A percentile compares a stretch with the other conserved stretches of the same genome.
phyloP scores from a whole-genome alignment of 768 basidiomycete species.

The Lentinus brumalis region DNA sequence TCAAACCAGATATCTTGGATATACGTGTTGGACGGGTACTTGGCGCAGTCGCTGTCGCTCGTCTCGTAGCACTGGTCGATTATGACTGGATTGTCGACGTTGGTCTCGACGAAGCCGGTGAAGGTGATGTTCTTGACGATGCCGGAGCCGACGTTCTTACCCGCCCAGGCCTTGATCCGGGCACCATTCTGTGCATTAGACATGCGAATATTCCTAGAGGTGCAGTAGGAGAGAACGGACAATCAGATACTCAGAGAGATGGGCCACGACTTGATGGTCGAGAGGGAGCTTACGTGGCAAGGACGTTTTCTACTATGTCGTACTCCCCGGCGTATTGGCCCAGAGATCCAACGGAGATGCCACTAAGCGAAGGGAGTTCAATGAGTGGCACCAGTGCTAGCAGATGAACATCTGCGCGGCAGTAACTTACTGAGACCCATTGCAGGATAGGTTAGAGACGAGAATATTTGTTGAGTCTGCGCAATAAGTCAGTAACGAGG shows the following conservation, averaged over 20 bases:
- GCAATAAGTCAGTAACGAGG: too few relatives aligned
- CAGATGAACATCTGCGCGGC: background rate
- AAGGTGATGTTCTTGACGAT: conserved; percentile 61
- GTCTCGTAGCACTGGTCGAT: conserved; percentile 63
- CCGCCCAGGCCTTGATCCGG: conserved; percentile 70
- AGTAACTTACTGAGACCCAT: conserved; percentile 52
- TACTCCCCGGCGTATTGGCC: conserved; percentile 52
- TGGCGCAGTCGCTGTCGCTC: conserved; percentile 46
- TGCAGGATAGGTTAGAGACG: conserved; percentile 59
- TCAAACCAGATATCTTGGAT: conserved; percentile 62
- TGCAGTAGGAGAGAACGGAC: too few relatives aligned
- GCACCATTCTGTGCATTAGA: conserved; percentile 66
- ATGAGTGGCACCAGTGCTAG: background rate
- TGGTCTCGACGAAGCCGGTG: conserved; percentile 49
- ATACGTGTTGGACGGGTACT: conserved; percentile 54
- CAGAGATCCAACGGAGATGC: conserved; percentile 61
- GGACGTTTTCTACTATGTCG: conserved; percentile 65
- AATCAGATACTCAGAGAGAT: too few relatives aligned
- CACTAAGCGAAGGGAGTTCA: conserved; percentile 35
- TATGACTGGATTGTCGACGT: conserved; percentile 60
- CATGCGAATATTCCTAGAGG: conserved; percentile 55
- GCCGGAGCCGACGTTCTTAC: conserved; percentile 57
- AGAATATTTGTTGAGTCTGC: conserved; percentile 54
- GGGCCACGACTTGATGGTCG: background rate
- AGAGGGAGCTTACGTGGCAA: conserved; percentile 42